A percentile compares a stretch with the other conserved stretches of the same genome.
Evolutionary conservation across 169 alveolate species (phyloP).

Genomic region (Plasmodium inui): DNA sequence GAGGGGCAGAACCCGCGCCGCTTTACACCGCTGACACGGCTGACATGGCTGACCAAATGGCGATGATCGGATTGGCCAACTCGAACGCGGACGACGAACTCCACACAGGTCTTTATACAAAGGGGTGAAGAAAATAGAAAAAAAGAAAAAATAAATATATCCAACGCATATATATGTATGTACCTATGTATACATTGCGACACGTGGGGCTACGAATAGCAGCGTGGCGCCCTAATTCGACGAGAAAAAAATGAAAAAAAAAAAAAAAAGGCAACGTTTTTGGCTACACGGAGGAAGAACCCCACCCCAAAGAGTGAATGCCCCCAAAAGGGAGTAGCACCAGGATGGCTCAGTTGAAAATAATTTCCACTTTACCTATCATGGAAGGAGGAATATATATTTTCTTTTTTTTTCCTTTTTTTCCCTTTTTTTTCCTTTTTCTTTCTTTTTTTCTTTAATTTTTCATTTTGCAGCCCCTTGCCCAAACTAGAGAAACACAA

Average conservation of each 20-base stretch:
- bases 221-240: neutral
- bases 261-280: no score
- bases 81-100: neutral
- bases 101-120: neutral
- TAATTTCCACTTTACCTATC: neutral
- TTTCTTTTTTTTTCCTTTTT: no score
- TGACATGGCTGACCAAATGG: neutral
- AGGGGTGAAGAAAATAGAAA: neutral
- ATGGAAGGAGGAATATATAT: neutral
- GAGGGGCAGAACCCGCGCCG: neutral
- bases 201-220: neutral
- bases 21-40: neutral
- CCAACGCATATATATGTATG: neutral
- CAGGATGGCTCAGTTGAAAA: neutral
- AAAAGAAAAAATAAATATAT: no score
- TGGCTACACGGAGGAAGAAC: neutral
- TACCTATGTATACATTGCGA: neutral
- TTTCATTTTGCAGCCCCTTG: neutral
- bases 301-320: neutral
- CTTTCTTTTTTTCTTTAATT: no score
- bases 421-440: no score
- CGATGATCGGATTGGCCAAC: neutral
- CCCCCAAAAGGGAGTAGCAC: neutral
- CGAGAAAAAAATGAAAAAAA: neutral
- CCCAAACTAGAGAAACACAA: neutral